Evolutionary conservation across 2,329 filamentous ascomycete genomes (phyloP).

Genomic region (Canariomyces notabilis): DNA sequence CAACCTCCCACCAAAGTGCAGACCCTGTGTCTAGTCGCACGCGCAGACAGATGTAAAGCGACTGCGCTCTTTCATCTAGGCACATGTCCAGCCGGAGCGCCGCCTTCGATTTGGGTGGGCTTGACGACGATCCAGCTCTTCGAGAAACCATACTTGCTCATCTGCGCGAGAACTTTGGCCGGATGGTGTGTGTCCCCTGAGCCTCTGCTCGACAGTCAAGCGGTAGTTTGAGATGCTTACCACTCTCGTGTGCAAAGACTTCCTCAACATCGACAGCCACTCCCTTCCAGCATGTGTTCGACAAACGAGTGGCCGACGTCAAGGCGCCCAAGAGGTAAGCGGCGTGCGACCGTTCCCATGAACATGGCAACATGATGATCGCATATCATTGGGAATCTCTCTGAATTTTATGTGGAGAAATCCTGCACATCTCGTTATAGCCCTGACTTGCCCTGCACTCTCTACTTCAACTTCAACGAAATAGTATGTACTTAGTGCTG

Average conservation of each 20-base stretch:
- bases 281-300: conserved; percentile 68
- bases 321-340: conserved; percentile 86
- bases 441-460: conserved; percentile 30
- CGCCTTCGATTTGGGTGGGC: conserved; percentile 15
- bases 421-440: conserved; percentile 70
- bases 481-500: conserved; percentile 11
- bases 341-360: conserved; percentile 1
- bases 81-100: conserved; percentile 30
- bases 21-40: conserved; percentile 7
- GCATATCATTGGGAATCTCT: conserved; percentile 99
- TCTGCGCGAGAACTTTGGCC: conserved; percentile 24
- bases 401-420: conserved; percentile 92
- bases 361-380: conserved; percentile 63
- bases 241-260: conserved; percentile 40
- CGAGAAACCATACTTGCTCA: conserved; percentile 25
- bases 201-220: not conserved
- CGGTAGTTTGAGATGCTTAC: conserved; percentile 10
- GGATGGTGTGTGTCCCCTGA: conserved; percentile 24
- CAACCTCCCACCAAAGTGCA: conserved; percentile 12
- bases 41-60: conserved; percentile 24
- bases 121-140: conserved; percentile 23
- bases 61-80: conserved; percentile 7
- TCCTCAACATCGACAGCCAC: conserved; percentile 70
- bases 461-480: conserved; percentile 1
- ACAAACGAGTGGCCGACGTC: conserved; percentile 74